Evolutionary conservation across 2,329 filamentous ascomycete genomes (phyloP).

Genomic region (Bimuria novae-zelandiae): DNA sequence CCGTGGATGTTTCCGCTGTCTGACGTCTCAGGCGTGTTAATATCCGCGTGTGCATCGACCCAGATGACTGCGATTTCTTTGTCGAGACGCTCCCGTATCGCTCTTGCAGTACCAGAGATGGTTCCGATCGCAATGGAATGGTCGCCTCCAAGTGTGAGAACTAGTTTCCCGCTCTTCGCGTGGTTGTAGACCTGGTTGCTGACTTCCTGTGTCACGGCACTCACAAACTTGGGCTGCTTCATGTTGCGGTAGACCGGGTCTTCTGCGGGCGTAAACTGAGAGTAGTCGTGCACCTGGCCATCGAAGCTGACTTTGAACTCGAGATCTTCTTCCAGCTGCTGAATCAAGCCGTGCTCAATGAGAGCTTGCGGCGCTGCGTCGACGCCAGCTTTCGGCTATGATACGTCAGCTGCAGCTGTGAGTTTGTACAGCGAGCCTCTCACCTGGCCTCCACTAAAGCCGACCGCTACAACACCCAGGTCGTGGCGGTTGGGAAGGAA

Average conservation of each 20-base stretch:
- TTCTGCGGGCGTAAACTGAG: slow-evolving; percentile 68
- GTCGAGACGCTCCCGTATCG: slow-evolving; percentile 78
- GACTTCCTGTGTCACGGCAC: slow-evolving; percentile 79
- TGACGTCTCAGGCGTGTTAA: slow-evolving; percentile 92
- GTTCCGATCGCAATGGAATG: slow-evolving; percentile 97
- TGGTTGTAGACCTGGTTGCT: slow-evolving; percentile 86
- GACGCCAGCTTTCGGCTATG: slow-evolving; percentile 86
- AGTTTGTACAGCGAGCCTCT: slow-evolving; percentile 27
- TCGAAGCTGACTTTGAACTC: slow-evolving; percentile 89
- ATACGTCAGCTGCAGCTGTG: slow-evolving; percentile 15
- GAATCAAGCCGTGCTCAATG: slow-evolving; percentile 84
- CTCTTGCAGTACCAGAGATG: slow-evolving; percentile 83
- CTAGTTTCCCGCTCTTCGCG: slow-evolving; percentile 79
- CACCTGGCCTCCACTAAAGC: slow-evolving; percentile 96
- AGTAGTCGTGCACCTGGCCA: slow-evolving; percentile 78
- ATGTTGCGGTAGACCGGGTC: slow-evolving; percentile 87
- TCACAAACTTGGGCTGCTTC: slow-evolving; percentile 90
- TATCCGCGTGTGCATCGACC: slow-evolving; percentile 98
- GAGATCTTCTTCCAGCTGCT: slow-evolving; percentile 81
- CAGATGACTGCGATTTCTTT: slow-evolving; percentile 94
- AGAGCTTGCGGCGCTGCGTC: slow-evolving; percentile 88
- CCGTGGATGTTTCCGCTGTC: slow-evolving; percentile 94
- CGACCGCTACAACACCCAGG: slow-evolving; percentile 89
- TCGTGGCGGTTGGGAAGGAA: slow-evolving; percentile 82
- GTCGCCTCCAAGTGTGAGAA: slow-evolving; percentile 92